A percentile compares a stretch with the other conserved stretches of the same genome.
These are phyloP conservation scores for Saccharomyces hybrid DNA, from an alignment of 1,139 yeast genomes.

Conservation along the genomic window DNA sequence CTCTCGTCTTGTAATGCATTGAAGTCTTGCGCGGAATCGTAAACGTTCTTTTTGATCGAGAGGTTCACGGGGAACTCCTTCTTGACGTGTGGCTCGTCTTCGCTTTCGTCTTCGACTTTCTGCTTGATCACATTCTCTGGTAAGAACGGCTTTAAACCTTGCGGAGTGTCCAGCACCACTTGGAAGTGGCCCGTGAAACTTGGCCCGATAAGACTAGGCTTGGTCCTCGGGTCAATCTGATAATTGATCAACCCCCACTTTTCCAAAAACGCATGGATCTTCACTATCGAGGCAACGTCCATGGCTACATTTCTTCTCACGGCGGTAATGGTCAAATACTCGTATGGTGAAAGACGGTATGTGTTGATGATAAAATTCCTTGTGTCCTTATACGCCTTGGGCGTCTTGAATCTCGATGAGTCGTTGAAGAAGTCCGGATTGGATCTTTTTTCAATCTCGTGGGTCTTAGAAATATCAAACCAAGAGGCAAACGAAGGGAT, in stretches of 20 bases:
- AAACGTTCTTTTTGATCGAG: neutral
- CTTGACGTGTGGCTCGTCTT: neutral
- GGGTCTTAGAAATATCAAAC: conserved; percentile 61
- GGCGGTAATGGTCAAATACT: conserved; percentile 77
- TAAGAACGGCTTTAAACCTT: conserved; percentile 62
- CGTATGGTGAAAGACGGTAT: conserved; percentile 73
- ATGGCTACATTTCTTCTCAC: conserved; percentile 78
- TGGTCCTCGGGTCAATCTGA: conserved; percentile 62
- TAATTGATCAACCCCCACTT: conserved; percentile 91
- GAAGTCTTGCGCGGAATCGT: conserved; percentile 53
- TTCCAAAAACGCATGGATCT: conserved; percentile 76
- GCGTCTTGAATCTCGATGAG: conserved; percentile 57
- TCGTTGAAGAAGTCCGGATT: conserved; percentile 72
- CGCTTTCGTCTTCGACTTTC: conserved; percentile 6
- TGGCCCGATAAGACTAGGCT: conserved; percentile 68
- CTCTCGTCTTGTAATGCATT: conserved; percentile 48
- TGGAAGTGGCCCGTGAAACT: conserved; percentile 86
- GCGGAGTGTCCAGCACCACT: conserved; percentile 76
- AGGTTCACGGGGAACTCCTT: conserved; percentile 1
- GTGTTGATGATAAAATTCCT: conserved; percentile 72
- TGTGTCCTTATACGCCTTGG: conserved; percentile 51
- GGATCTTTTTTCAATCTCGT: conserved; percentile 64
- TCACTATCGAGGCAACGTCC: conserved; percentile 71
- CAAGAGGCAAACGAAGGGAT: conserved; percentile 82
- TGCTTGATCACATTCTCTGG: conserved; percentile 23